phyloP scores from a whole-genome alignment of 306 rosid genomes.

The Datisca glomerata region DNA sequence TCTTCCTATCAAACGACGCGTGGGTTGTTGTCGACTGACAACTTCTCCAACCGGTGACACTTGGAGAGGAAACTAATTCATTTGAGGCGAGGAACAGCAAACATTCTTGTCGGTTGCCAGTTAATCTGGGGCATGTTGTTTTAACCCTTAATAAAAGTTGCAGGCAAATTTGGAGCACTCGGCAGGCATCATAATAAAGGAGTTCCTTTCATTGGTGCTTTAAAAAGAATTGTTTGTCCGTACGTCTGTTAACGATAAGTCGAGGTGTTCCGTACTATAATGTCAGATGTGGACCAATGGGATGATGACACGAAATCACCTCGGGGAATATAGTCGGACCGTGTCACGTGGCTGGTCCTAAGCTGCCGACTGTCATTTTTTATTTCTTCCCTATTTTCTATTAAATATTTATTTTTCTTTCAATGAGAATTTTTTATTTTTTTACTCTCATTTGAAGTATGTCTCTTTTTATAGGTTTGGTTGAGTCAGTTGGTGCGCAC shows the following conservation, averaged over 20 bases:
- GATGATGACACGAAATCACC: no score
- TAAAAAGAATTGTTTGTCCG: conserved; percentile 17
- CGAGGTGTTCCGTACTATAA: conserved; percentile 20
- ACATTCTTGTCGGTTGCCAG: conserved; percentile 70
- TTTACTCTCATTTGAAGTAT: no score
- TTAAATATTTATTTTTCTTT: no score
- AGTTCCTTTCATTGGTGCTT: neutral
- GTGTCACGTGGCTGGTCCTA: no score
- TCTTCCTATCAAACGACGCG: conserved; percentile 13
- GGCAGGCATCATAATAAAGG: neutral
- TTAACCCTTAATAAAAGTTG: no score
- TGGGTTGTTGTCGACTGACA: conserved; percentile 25
- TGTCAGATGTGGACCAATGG: no score
- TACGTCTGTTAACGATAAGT: conserved; percentile 11
- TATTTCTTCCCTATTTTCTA: no score
- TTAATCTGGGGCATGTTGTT: conserved; percentile 24
- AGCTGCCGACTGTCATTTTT: no score
- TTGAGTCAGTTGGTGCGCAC: no score
- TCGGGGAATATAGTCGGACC: no score
- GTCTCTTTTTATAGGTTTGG: no score
- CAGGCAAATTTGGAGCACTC: conserved; percentile 21
- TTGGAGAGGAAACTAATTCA: conserved; percentile 1
- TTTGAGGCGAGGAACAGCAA: conserved; percentile 13
- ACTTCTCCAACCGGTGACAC: conserved; percentile 47
- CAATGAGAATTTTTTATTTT: no score